Evolutionary conservation across 2,329 filamentous ascomycete genomes (phyloP).

Genomic region (Exserohilum turcica): DNA sequence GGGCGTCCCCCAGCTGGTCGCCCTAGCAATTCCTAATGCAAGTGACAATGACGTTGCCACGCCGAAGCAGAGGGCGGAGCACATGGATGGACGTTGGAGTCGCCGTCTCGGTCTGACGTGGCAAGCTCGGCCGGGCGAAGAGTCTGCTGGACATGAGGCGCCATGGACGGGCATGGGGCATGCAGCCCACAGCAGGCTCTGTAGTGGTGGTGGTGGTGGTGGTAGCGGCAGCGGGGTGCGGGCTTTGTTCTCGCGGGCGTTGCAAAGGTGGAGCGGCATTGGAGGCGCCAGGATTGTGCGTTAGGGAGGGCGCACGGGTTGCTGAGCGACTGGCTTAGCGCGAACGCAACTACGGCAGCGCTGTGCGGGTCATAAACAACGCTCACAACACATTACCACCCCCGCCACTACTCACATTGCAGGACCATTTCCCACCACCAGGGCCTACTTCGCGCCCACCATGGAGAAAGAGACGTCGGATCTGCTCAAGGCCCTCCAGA

Average conservation of each 20-base stretch:
- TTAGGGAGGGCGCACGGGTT: conserved; percentile 19
- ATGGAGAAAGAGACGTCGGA: conserved; percentile 63
- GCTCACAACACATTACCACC: conserved; percentile 18
- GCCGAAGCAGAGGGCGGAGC: neutral
- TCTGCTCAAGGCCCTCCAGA: conserved; percentile 59
- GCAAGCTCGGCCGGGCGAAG: neutral
- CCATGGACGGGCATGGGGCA: neutral
- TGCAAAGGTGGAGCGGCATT: conserved; percentile 11
- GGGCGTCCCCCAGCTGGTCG: neutral
- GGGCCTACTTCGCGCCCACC: conserved; percentile 36
- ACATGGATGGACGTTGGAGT: neutral
- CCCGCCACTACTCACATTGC: conserved; percentile 20
- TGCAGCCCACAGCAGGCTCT: neutral
- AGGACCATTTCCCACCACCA: conserved; percentile 23
- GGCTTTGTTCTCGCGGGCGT: conserved; percentile 7
- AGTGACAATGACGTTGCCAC: neutral
- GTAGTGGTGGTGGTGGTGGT: too few relatives aligned
- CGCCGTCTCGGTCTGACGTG: conserved; percentile 4
- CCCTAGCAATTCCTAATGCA: neutral
- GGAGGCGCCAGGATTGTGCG: conserved; percentile 11
- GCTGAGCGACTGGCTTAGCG: conserved; percentile 15
- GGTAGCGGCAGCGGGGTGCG: too few relatives aligned
- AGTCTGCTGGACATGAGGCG: neutral
- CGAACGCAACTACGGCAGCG: conserved; percentile 9
- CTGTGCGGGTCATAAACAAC: conserved; percentile 15